A percentile compares a stretch with the other conserved stretches of the same genome.
Evolutionary conservation across 179 eudicot species (phyloP).

Genomic region (Silene noctiflora): DNA sequence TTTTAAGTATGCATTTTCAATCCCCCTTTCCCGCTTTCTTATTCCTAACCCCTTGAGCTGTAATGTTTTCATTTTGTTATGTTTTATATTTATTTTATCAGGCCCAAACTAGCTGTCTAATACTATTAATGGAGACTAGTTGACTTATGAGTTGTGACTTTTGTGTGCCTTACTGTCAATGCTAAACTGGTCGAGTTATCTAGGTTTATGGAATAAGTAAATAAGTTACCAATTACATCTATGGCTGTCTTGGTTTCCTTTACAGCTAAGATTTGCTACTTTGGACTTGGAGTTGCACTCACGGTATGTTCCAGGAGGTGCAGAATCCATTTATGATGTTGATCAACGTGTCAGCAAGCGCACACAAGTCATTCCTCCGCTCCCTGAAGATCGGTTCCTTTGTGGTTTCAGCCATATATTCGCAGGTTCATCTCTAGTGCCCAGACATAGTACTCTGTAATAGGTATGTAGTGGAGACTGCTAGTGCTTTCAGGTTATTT

Average conservation of each 20-base stretch:
- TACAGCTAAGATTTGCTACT: slow-evolving; percentile 70
- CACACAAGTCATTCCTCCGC: slow-evolving; percentile 82
- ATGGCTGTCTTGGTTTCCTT: slow-evolving; percentile 14
- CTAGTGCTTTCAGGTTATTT: not conserved
- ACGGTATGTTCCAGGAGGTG: slow-evolving; percentile 68
- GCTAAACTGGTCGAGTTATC: not conserved
- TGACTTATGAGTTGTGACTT: too few relatives aligned
- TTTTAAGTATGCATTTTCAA: too few relatives aligned
- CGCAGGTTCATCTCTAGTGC: slow-evolving; percentile 53
- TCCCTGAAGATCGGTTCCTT: slow-evolving; percentile 85
- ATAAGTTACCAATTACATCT: not conserved
- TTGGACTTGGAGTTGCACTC: slow-evolving; percentile 89
- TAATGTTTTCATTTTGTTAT: too few relatives aligned
- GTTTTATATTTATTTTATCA: too few relatives aligned
- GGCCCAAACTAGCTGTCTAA: too few relatives aligned
- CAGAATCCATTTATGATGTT: slow-evolving; percentile 82
- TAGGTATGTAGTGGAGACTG: not conserved
- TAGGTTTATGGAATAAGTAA: not conserved
- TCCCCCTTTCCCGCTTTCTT: too few relatives aligned
- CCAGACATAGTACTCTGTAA: not conserved
- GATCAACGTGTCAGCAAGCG: slow-evolving; percentile 63
- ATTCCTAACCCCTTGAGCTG: too few relatives aligned
- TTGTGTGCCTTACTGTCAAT: too few relatives aligned
- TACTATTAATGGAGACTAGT: too few relatives aligned
- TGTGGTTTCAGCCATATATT: slow-evolving; percentile 93